Evolutionary conservation across 1,284 basidiomycete species (phyloP).

Genomic region (Kalmanozyma brasiliensis): DNA sequence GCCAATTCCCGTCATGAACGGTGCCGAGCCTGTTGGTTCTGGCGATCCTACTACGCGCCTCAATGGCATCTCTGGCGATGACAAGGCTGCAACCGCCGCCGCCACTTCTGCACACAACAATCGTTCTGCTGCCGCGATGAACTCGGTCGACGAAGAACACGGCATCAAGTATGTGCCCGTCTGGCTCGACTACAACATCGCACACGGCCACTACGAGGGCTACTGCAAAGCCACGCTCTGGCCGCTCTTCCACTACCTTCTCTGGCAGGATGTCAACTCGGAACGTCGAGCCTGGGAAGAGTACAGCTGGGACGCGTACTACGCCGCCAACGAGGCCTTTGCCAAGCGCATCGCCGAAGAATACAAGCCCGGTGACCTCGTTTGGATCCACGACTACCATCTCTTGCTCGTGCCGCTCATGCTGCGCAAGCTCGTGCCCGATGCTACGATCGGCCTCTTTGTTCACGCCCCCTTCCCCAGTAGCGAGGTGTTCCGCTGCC

Average conservation of each 20-base stretch:
- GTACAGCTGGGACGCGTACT: slow-evolving; percentile 83
- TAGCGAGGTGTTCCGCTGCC: slow-evolving; percentile 92
- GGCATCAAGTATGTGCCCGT: slow-evolving; percentile 81
- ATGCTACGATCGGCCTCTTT: slow-evolving; percentile 85
- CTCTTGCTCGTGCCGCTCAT: slow-evolving; percentile 88
- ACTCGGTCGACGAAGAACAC: slow-evolving; percentile 29
- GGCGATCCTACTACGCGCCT: slow-evolving; percentile 41
- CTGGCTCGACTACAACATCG: slow-evolving; percentile 88
- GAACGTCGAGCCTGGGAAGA: slow-evolving; percentile 74
- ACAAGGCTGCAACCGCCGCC: slow-evolving; percentile 69
- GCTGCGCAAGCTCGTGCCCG: slow-evolving; percentile 80
- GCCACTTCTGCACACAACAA: slow-evolving; percentile 66
- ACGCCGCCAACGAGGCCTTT: slow-evolving; percentile 85
- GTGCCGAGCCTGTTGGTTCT: slow-evolving; percentile 62
- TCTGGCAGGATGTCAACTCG: slow-evolving; percentile 86
- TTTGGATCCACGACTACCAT: slow-evolving; percentile 76
- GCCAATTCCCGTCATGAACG: slow-evolving; percentile 59
- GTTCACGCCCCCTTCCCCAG: slow-evolving; percentile 97
- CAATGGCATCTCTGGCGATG: slow-evolving; percentile 8
- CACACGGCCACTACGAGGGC: slow-evolving; percentile 88
- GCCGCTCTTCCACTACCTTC: slow-evolving; percentile 97
- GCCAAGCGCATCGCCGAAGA: slow-evolving; percentile 79
- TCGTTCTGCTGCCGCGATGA: slow-evolving; percentile 71
- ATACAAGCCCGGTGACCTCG: slow-evolving; percentile 86
- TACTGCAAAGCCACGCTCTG: slow-evolving; percentile 98